Base-by-base conservation (phyloP, 2,329 filamentous ascomycete genomes). In the Fusarium palustre region DNA sequence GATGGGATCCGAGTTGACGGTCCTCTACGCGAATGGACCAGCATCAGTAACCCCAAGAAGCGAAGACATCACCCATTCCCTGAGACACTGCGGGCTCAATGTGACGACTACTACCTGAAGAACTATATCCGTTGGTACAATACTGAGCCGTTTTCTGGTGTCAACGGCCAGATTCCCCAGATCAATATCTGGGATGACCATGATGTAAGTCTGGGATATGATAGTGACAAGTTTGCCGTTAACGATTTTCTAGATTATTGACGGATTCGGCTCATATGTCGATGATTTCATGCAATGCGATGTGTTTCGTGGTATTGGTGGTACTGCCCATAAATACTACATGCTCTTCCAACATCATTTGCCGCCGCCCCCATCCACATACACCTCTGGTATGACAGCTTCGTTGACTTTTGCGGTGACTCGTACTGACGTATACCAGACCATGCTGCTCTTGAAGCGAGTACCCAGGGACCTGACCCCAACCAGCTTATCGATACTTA, bases 151-250 rank as follows among this genome's bases (percentile, higher is more conserved):
- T 99, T 97, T 79, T 91, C 92, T 3, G 85, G 91, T 74, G 93
- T 93, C 34, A 97, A 94, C 72, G 91, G 92, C 3, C 94, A 97
- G 78, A 98, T 99, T 66, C 90, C 96, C 2, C 97, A 97, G 87
- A 82, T 99, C 70, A 99, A 98, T 76, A 92, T 99, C 45, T 99
- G 95, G 94, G 96, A 99, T 78, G 96, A 99, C 74, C 96, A 98
- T 78, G 92, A 96, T 76, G 77, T 87, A 82, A 86, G 81, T 87
- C 18, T 42, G 13, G 20, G 24, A 50, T 20, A 11, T n/a, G 31
- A 15, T 45, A 31, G 16, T 18, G 12, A 30, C 31, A 16, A 16
- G 20, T 22, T 36, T 12, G n/a, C 25, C 33, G 11, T 61, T 76
- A 82, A 90, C 71, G 82, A 86, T 73, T 22, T 41, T 59, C n/a